Evolutionary conservation across 257 asterid species (phyloP), one percentile per base, ranked within the genome.

Genomic region (Echites panduratus): DNA sequence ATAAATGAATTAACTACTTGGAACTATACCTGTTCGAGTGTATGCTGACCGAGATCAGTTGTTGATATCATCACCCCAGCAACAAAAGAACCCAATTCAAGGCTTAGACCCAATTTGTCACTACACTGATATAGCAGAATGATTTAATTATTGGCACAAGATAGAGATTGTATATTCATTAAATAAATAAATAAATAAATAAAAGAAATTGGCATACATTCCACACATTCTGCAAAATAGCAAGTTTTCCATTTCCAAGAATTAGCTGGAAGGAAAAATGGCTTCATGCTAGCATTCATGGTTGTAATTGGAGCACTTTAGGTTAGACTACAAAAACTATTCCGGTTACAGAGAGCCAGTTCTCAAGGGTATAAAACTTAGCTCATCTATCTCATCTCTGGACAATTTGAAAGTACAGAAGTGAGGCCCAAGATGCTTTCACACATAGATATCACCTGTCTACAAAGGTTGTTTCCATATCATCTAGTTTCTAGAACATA

Each of bases 1-100:
- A 71, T 32, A 61, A 9, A 52, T 7, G 50, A 70, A 43, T 52
- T 8, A 48, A 48, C 35, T 32, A 68, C 16, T 54, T 63, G 72
- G 58, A 68, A 17, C 35, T 40, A 41, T 75, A 88, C 96, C 87
- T 90, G 96, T 80, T 90, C 96, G 5, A 90, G 93, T 44, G 97
- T 90, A 76, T 87, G 95, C 64, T 85, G 96, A 84, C 89, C 96
- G 73, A 83, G 84, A 82, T 88, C 96, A 58, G 96, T 88, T 66
- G 97, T 87, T 70, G 96, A 87, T 84, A 90, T 90, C 97, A 90
- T 88, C 80, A 90, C 93, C 72, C 97, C 97, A 77, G 97, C 97
- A 79, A 91, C 97, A 81, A 90, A 88, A 73, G 97, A 88, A 75
- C 97, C 97, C 88, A 90, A 82, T 84, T 88, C 97, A 79, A 90